Conservation (phyloP, 2,329 filamentous ascomycete species). For the Pseudogymnoascus sp. region DNA sequence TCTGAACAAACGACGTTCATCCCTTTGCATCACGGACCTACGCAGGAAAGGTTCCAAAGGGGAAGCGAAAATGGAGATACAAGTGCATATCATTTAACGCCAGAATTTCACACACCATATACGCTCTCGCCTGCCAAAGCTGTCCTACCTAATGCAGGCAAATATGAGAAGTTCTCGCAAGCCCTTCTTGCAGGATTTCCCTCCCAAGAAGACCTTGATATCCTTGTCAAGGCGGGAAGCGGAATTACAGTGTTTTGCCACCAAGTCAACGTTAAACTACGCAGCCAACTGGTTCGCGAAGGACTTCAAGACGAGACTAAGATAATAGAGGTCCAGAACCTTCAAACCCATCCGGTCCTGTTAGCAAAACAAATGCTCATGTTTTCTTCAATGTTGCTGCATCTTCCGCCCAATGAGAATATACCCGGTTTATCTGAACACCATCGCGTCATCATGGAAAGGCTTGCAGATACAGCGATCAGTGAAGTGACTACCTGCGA, state of each 20-base stretch:
- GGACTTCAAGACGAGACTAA: neutral
- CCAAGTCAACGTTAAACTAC: neutral
- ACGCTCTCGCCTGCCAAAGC: neutral
- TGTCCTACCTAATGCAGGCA: conserved; percentile 14
- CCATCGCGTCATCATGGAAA: conserved; percentile 23
- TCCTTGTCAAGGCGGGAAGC: neutral
- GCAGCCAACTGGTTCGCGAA: neutral
- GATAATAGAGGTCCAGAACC: conserved; percentile 24
- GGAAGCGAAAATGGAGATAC: neutral
- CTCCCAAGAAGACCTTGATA: conserved; percentile 20
- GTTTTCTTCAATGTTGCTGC: conserved; percentile 35
- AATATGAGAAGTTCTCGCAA: conserved; percentile 14
- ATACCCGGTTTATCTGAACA: conserved; percentile 16
- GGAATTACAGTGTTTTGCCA: neutral
- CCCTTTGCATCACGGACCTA: conserved; percentile 42
- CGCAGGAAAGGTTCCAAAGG: conserved; percentile 22
- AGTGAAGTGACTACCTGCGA: conserved; percentile 34
- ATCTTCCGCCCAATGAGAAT: conserved; percentile 19
- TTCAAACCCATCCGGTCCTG: conserved; percentile 35
- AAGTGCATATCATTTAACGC: neutral
- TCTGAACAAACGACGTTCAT: conserved; percentile 41
- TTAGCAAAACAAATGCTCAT: conserved; percentile 39
- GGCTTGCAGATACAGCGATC: conserved; percentile 16
- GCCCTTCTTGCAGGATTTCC: conserved; percentile 22
- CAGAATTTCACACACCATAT: neutral